Evolutionary conservation across 805 yeast species (phyloP).

Genomic region (Starmerella cellae): DNA sequence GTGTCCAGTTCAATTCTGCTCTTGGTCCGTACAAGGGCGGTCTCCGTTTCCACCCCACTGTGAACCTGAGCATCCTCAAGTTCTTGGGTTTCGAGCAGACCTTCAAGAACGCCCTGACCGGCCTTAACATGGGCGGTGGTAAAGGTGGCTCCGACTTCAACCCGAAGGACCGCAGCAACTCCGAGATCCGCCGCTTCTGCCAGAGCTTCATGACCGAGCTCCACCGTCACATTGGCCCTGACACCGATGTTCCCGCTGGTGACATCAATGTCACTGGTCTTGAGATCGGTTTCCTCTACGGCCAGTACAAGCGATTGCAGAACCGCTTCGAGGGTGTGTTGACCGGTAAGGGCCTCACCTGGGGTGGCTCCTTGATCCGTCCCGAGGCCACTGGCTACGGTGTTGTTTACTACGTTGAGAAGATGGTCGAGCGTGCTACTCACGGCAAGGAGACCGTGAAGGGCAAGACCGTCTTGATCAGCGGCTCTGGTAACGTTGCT

Average conservation of each 20-base stretch:
- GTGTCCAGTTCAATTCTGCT: conserved; percentile 97
- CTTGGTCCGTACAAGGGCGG: conserved; percentile 99
- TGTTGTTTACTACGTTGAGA: conserved; percentile 88
- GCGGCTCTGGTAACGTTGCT: conserved; percentile 98
- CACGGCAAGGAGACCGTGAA: conserved; percentile 76
- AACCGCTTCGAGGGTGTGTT: conserved; percentile 94
- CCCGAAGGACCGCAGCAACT: conserved; percentile 87
- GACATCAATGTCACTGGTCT: conserved; percentile 98
- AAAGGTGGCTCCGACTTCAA: conserved; percentile 98
- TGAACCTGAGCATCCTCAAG: conserved; percentile 85
- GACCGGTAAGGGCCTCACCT: conserved; percentile 93
- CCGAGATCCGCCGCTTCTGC: conserved; percentile 95
- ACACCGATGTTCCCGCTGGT: conserved; percentile 98
- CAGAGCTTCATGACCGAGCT: conserved; percentile 90
- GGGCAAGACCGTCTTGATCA: conserved; percentile 91
- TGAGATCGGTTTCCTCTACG: conserved; percentile 87
- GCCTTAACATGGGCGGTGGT: conserved; percentile 97
- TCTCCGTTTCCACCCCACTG: conserved; percentile 93
- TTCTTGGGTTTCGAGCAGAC: conserved; percentile 97
- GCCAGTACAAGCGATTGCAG: conserved; percentile 85
- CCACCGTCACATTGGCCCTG: conserved; percentile 90
- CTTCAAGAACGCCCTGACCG: conserved; percentile 95
- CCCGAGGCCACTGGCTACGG: conserved; percentile 99
- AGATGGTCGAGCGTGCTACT: conserved; percentile 90
- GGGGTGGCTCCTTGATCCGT: conserved; percentile 99